Evolutionary conservation across 345 rosid genomes (phyloP).

Genomic region (Eucalyptus albens): DNA sequence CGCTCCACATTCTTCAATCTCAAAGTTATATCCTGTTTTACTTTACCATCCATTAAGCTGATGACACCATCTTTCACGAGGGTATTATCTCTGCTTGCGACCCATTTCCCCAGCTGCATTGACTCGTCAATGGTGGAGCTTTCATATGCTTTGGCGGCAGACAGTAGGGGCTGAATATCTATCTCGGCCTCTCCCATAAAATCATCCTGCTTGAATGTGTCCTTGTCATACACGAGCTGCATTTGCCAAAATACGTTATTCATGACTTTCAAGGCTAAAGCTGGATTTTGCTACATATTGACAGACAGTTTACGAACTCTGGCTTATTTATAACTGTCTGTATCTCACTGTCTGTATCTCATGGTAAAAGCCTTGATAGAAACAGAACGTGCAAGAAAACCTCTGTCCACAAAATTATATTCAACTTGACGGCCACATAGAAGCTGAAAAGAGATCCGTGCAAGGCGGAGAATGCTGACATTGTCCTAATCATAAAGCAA

Average conservation of each 20-base stretch:
- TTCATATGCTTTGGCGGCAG: conserved; percentile 79
- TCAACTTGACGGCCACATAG: not conserved
- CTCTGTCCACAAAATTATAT: not conserved
- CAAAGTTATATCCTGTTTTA: conserved; percentile 68
- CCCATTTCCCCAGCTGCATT: conserved; percentile 68
- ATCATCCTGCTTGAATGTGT: conserved; percentile 74
- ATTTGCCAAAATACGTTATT: not conserved
- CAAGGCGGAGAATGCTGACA: not conserved
- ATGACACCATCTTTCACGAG: conserved; percentile 68
- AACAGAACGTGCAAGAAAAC: not conserved
- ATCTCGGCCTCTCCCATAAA: conserved; percentile 98
- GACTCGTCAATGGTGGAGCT: conserved; percentile 35
- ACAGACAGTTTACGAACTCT: not conserved
- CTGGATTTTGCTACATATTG: not conserved
- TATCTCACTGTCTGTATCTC: not conserved
- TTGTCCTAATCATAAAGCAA: not conserved
- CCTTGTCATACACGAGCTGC: conserved; percentile 89
- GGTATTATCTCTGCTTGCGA: conserved; percentile 60
- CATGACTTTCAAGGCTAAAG: not conserved
- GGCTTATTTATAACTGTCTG: not conserved
- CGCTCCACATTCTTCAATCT: conserved; percentile 85
- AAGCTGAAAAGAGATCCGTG: not conserved
- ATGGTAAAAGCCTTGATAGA: not conserved
- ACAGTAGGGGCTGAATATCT: conserved; percentile 83
- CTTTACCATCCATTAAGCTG: conserved; percentile 56